Percentiles rank a stretch among this genome's conserved stretches.
Evolutionary conservation across 148 eudicot genomes (phyloP).

Genomic region (Chenopodium suecicum): DNA sequence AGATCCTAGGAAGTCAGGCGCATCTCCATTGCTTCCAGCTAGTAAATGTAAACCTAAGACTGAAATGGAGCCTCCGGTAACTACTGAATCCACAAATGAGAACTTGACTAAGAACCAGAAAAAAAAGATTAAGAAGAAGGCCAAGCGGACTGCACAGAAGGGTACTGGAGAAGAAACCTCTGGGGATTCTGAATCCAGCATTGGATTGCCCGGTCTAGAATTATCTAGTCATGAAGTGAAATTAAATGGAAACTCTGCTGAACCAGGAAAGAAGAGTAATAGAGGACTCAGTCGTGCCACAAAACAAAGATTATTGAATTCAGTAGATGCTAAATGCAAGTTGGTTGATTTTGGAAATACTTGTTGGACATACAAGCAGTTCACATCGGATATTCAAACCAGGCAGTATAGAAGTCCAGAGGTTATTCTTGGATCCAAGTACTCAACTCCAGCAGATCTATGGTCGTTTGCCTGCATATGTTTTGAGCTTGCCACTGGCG

Average conservation of each 20-base stretch:
- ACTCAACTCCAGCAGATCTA: conserved; percentile 85
- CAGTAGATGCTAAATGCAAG: conserved; percentile 75
- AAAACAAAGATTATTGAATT: conserved; percentile 56
- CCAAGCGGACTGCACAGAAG: conserved; percentile 70
- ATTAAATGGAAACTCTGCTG: conserved; percentile 36
- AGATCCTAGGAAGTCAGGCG: conserved; percentile 67
- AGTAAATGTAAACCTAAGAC: conserved; percentile 46
- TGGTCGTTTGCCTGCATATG: conserved; percentile 99
- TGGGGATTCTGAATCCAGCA: conserved; percentile 47
- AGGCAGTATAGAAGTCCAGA: conserved; percentile 96
- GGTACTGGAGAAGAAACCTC: conserved; percentile 49
- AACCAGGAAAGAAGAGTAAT: conserved; percentile 40
- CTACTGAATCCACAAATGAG: conserved; percentile 38
- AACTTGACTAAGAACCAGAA: conserved; percentile 86
- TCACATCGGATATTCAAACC: conserved; percentile 91
- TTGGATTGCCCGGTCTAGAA: conserved; percentile 30
- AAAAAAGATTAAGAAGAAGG: conserved; percentile 76
- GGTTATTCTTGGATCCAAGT: conserved; percentile 85
- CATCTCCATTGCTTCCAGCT: conserved; percentile 53
- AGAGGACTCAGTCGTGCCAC: conserved; percentile 65
- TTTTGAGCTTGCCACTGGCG: conserved; percentile 96
- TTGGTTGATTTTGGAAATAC: conserved; percentile 97
- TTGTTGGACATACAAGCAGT: conserved; percentile 94
- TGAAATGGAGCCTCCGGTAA: conserved; percentile 48
- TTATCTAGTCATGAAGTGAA: conserved; percentile 38